phyloP scores from a whole-genome alignment of 73 alveolate genomes.

The Durusdinium trenchii region DNA sequence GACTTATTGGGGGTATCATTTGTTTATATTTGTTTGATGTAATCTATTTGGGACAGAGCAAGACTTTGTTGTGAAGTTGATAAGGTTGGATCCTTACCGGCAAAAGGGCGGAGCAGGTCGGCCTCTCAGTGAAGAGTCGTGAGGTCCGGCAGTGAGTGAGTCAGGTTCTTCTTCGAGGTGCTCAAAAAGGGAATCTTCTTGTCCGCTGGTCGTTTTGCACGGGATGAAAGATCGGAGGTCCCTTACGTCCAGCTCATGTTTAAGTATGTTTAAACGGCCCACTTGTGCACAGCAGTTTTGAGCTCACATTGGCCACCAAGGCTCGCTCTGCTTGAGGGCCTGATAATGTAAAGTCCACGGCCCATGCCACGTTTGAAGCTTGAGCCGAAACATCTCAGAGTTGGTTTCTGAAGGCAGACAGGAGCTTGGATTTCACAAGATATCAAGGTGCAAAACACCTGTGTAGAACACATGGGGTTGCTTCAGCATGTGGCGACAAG shows the following conservation, averaged over 20 bases:
- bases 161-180: too few relatives aligned
- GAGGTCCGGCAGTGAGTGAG: too few relatives aligned
- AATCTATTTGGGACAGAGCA: neutral
- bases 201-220: too few relatives aligned
- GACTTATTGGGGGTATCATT: neutral
- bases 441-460: neutral
- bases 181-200: too few relatives aligned
- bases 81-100: conserved; percentile 17
- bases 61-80: neutral
- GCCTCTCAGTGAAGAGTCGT: too few relatives aligned
- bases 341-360: neutral
- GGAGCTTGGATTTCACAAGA: neutral
- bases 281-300: too few relatives aligned
- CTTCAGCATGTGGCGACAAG: conserved; percentile 10
- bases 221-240: too few relatives aligned
- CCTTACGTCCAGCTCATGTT: too few relatives aligned
- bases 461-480: neutral
- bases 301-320: too few relatives aligned
- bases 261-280: too few relatives aligned
- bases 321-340: conserved; percentile 16
- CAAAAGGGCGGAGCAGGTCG: conserved; percentile 24
- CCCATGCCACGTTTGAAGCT: conserved; percentile 36
- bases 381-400: neutral
- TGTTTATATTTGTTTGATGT: neutral
- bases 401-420: too few relatives aligned